Evolutionary conservation across 1,139 yeast genomes (phyloP).

Genomic region (Barnettozyma hawaiiensis): DNA sequence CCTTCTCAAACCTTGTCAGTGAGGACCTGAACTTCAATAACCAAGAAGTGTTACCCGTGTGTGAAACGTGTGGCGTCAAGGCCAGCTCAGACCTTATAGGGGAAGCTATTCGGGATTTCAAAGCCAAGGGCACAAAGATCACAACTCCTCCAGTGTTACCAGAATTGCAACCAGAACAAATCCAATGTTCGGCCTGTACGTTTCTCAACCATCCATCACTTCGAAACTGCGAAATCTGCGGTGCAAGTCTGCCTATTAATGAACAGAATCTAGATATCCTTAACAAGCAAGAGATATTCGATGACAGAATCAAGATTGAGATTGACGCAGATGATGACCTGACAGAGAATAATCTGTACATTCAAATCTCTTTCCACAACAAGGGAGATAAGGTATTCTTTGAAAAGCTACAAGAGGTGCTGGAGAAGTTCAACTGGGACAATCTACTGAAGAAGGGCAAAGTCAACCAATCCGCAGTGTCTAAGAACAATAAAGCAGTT

Average conservation of each 20-base stretch:
- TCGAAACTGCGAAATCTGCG: constrained; percentile 82
- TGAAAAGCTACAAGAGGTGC: constrained; percentile 35
- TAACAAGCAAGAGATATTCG: constrained; percentile 19
- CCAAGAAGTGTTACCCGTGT: constrained; percentile 42
- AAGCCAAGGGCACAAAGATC: neutral
- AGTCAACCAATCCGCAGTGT: constrained; percentile 16
- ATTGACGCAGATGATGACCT: constrained; percentile 29
- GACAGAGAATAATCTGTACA: constrained; percentile 29
- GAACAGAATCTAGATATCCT: constrained; percentile 23
- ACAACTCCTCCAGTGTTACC: neutral
- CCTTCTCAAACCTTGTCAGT: constrained; percentile 51
- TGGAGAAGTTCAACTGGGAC: constrained; percentile 47
- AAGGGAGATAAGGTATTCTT: constrained; percentile 51
- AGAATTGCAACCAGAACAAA: constrained; percentile 27
- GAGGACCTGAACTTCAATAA: constrained; percentile 32
- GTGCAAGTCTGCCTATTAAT: constrained; percentile 45
- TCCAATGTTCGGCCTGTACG: constrained; percentile 74
- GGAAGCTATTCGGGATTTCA: constrained; percentile 17
- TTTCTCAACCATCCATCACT: constrained; percentile 80
- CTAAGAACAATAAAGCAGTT: constrained; percentile 12
- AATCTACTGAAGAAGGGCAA: constrained; percentile 18
- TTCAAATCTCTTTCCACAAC: constrained; percentile 58
- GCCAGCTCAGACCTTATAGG: constrained; percentile 33
- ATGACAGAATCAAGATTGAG: constrained; percentile 27
- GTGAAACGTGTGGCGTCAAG: constrained; percentile 74